phyloP scores from a whole-genome alignment of 768 basidiomycete genomes.

The Suillus occidentalis region DNA sequence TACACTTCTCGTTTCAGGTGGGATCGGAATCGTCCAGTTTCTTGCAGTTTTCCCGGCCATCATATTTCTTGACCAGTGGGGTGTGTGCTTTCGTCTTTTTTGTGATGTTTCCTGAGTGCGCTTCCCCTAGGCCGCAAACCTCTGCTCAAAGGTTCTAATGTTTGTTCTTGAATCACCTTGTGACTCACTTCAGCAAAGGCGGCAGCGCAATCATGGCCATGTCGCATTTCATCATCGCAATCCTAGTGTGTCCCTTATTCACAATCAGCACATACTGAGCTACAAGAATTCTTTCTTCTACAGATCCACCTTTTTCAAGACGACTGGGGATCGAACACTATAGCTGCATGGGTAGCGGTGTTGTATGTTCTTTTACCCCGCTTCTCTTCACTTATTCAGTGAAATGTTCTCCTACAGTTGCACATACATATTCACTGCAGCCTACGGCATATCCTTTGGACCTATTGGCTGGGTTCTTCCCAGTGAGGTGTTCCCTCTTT shows the following conservation, averaged over 20 bases:
- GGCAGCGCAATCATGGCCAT: conserved; percentile 65
- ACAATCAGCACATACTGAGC: not conserved
- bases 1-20: conserved; percentile 70
- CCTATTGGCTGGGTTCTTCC: conserved; percentile 86
- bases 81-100: conserved; percentile 32
- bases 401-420: conserved; percentile 37
- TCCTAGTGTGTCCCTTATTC: conserved; percentile 45
- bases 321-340: conserved; percentile 58
- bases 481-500: conserved; percentile 79
- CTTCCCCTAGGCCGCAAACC: conserved; percentile 56
- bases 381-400: not conserved
- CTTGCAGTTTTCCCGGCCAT: conserved; percentile 76
- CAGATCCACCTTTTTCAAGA: conserved; percentile 50
- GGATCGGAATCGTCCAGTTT: conserved; percentile 78
- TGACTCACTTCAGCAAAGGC: conserved; percentile 22
- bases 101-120: not conserved
- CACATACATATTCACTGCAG: conserved; percentile 73
- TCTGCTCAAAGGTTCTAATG: conserved; percentile 48
- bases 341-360: conserved; percentile 71
- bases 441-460: conserved; percentile 77
- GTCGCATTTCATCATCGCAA: conserved; percentile 64
- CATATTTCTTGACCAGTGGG: conserved; percentile 63
- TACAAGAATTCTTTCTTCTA: not conserved
- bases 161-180: not conserved
- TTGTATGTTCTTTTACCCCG: conserved; percentile 39